Conservation (phyloP, 345 rosid genomes). For the Eucalyptus rudis region DNA sequence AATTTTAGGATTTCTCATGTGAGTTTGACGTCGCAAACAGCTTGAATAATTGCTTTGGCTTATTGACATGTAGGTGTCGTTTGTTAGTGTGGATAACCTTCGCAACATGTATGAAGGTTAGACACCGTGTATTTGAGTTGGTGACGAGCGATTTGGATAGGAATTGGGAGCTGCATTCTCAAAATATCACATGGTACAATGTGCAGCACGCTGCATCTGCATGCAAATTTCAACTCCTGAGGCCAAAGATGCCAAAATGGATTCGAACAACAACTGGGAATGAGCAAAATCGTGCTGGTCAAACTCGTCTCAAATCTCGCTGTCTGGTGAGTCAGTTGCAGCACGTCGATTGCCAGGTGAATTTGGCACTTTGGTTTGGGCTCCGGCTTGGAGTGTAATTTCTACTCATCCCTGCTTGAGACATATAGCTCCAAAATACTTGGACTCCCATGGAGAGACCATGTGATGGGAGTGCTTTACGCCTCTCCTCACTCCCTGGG, state of each 20-base stretch:
- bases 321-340: not conserved
- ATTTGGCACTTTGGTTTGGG: not conserved
- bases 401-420: not conserved
- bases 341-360: not conserved
- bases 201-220: not conserved
- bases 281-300: not conserved
- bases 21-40: fast-evolving
- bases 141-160: not conserved
- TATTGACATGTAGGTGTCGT: too few species aligned
- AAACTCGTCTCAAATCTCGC: not conserved
- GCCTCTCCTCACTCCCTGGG: not conserved
- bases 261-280: not conserved
- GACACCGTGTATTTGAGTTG: constrained; percentile 83
- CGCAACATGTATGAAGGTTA: constrained; percentile 99
- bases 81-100: constrained; percentile 37
- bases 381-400: not conserved
- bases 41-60: too few species aligned
- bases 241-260: not conserved
- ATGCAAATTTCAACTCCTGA: not conserved
- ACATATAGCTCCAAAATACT: not conserved
- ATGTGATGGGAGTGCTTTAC: not conserved
- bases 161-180: not conserved
- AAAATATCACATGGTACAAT: not conserved
- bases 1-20: too few species aligned
- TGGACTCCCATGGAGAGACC: not conserved